Percentiles rank a stretch among this genome's conserved stretches.
phyloP scores from a whole-genome alignment of 2,329 filamentous ascomycete genomes.

The Rutstroemia sp. region DNA sequence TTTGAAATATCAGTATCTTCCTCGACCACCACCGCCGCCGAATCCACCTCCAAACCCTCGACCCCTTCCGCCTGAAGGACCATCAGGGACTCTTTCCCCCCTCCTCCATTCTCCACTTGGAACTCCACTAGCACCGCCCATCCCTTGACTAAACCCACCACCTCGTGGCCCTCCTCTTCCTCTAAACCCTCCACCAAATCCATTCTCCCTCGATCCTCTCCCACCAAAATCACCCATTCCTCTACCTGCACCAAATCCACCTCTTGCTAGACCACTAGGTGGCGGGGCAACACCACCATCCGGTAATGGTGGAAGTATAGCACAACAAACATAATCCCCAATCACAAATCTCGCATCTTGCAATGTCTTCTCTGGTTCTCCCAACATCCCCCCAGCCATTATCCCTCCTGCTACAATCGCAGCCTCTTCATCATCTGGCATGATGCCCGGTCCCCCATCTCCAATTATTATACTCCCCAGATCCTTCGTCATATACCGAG shows the following conservation, averaged over 20 bases:
- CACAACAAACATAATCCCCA: slow-evolving; percentile 81
- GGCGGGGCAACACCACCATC: slow-evolving; percentile 67
- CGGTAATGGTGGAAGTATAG: slow-evolving; percentile 65
- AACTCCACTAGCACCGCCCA: slow-evolving; percentile 27
- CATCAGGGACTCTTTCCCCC: slow-evolving; percentile 54
- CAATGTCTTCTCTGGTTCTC: slow-evolving; percentile 65
- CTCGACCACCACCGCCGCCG: slow-evolving; percentile 40
- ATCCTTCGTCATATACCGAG: slow-evolving; percentile 69
- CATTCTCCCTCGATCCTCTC: slow-evolving; percentile 32
- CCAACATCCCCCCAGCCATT: slow-evolving; percentile 36
- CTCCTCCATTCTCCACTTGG: slow-evolving; percentile 57
- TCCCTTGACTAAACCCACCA: slow-evolving; percentile 34
- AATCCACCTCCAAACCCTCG: slow-evolving; percentile 41
- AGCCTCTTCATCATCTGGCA: slow-evolving; percentile 33
- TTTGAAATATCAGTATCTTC: slow-evolving; percentile 19
- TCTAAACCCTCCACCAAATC: slow-evolving; percentile 29
- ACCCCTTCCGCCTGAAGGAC: slow-evolving; percentile 34
- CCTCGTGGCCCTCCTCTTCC: slow-evolving; percentile 32
- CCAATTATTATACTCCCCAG: slow-evolving; percentile 77
- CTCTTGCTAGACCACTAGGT: slow-evolving; percentile 36
- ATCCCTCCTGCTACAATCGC: slow-evolving; percentile 25
- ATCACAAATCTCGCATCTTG: slow-evolving; percentile 74
- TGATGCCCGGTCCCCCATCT: slow-evolving; percentile 40
- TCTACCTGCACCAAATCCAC: slow-evolving; percentile 31
- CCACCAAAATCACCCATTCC: slow-evolving; percentile 32